Conservation (phyloP, 345 rosid species). For the Noccaea caerulescens region DNA sequence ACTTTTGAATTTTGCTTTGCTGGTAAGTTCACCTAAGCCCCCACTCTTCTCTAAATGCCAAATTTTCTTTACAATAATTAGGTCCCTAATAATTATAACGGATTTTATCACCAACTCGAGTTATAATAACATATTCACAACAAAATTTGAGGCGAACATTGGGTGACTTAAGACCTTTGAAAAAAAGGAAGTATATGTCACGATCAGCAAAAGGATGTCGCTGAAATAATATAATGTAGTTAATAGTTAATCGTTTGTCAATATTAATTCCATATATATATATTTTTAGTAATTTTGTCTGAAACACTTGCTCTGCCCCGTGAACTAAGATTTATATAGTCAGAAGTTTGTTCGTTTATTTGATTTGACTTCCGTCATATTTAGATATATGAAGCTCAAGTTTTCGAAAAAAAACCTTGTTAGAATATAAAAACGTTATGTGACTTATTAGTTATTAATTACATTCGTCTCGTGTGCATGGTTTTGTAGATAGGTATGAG, state of each 20-base stretch:
- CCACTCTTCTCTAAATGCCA: constrained; percentile 41
- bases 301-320: constrained; percentile 1
- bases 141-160: not conserved
- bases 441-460: not conserved
- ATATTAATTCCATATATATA: not conserved
- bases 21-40: constrained; percentile 38
- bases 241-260: not conserved
- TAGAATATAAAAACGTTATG: too few species aligned
- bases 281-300: not conserved
- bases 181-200: not conserved
- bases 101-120: constrained; percentile 36
- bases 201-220: constrained; percentile 8
- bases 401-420: too few species aligned
- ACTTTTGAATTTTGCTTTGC: constrained; percentile 43
- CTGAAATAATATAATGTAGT: not conserved
- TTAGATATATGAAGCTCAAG: not conserved
- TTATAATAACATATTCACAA: constrained; percentile 27
- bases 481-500: constrained; percentile 15
- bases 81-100: constrained; percentile 21
- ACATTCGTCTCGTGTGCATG: constrained; percentile 23
- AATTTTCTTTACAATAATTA: constrained; percentile 13
- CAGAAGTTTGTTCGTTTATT: not conserved
- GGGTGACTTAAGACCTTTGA: too few species aligned
- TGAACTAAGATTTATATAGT: constrained; percentile 1
- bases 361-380: not conserved